A percentile compares a stretch with the other conserved stretches of the same genome.
Conservation (phyloP, 139 green algal genomes). For the Auxenochlorella pyrenoidosa region DNA sequence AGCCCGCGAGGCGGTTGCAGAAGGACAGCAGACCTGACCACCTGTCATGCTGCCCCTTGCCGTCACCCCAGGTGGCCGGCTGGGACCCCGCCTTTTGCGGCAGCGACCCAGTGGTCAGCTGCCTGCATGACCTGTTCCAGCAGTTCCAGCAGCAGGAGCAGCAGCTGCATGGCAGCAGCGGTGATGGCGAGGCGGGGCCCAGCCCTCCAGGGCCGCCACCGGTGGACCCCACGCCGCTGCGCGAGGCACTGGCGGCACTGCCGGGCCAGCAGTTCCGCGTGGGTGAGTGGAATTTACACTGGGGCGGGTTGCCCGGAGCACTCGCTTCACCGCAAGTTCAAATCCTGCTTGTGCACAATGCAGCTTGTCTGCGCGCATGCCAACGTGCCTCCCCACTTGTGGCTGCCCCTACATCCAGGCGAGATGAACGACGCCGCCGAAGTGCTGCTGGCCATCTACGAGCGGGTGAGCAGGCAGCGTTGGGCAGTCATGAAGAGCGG, state of each 20-base stretch:
- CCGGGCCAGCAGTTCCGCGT: conserved; percentile 15
- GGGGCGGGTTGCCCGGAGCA: not conserved
- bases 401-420: conserved; percentile 18
- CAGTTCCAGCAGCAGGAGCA: conserved; percentile 49
- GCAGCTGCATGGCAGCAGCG: not conserved
- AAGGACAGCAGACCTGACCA: not conserved
- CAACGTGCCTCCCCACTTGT: not conserved
- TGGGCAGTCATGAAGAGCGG: not conserved
- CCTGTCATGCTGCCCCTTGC: not conserved
- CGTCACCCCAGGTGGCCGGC: not conserved
- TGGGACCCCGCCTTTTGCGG: not conserved
- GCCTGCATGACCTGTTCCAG: conserved; percentile 65
- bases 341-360: too few species aligned
- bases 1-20: not conserved
- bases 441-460: conserved; percentile 44
- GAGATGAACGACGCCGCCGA: conserved; percentile 61
- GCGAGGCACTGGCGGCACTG: conserved; percentile 67
- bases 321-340: too few species aligned
- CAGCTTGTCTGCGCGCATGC: not conserved
- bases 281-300: not conserved
- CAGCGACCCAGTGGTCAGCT: conserved; percentile 52
- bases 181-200: not conserved
- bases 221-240: conserved; percentile 70
- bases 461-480: not conserved
- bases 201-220: not conserved